Evolutionary conservation across 345 rosid genomes (phyloP).

Genomic region (Lepidium aucheri): DNA sequence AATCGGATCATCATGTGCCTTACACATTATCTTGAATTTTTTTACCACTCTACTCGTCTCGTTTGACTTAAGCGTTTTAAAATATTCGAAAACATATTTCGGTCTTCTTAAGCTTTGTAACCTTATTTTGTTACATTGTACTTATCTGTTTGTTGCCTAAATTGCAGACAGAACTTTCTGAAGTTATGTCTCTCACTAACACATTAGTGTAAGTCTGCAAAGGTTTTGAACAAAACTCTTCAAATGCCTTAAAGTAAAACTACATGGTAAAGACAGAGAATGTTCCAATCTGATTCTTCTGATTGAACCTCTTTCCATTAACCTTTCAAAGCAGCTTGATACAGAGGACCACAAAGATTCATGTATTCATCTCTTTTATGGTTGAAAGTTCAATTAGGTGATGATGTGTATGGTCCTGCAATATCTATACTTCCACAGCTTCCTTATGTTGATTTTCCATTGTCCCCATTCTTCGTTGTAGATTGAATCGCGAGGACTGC

Average conservation of each 20-base stretch:
- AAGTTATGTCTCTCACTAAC: too few relatives aligned
- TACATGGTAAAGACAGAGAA: background rate
- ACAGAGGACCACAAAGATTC: slow-evolving; percentile 11
- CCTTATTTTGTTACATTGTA: too few relatives aligned
- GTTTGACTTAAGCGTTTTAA: too few relatives aligned
- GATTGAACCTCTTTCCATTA: slow-evolving; percentile 33
- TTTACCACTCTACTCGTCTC: too few relatives aligned
- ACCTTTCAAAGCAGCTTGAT: slow-evolving; percentile 35
- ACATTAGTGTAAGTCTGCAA: background rate
- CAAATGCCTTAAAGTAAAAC: background rate
- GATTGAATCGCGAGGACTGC: background rate
- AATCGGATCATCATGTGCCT: too few relatives aligned
- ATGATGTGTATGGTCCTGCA: background rate
- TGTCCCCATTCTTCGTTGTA: background rate
- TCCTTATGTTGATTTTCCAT: background rate
- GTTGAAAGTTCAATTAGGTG: background rate
- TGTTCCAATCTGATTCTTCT: slow-evolving; percentile 15
- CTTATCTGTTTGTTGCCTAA: too few relatives aligned
- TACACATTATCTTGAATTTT: too few relatives aligned
- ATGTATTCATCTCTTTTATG: background rate
- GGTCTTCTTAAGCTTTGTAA: too few relatives aligned
- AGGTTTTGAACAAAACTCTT: background rate
- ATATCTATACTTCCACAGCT: background rate
- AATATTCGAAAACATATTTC: too few relatives aligned
- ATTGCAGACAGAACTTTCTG: too few relatives aligned